Evolutionary conservation across 2,329 filamentous ascomycete species (phyloP).

Genomic region (Neoascochyta sp.): DNA sequence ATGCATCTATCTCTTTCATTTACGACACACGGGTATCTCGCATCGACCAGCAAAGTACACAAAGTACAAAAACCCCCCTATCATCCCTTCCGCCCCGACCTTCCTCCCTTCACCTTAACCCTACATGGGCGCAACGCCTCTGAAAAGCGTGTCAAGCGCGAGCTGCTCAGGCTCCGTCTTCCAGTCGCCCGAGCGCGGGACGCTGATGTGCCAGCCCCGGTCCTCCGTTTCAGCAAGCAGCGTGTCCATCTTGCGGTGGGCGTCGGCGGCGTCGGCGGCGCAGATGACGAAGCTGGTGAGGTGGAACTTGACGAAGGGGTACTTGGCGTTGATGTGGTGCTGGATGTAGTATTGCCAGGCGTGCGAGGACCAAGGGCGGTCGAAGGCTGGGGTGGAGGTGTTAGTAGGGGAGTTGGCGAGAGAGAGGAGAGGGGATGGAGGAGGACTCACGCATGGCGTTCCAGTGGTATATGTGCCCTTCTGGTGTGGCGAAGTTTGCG

Average conservation of each 20-base stretch:
- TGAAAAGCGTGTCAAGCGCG: conserved; percentile 17
- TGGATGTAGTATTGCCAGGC: conserved; percentile 33
- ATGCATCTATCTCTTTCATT: too few relatives aligned
- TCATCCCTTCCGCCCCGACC: too few relatives aligned
- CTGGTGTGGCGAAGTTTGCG: conserved; percentile 24
- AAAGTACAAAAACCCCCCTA: too few relatives aligned
- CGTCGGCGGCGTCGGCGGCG: conserved; percentile 13
- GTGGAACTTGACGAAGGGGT: conserved; percentile 26
- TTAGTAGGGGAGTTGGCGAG: background rate
- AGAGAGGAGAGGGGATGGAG: background rate
- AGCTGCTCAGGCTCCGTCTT: conserved; percentile 13
- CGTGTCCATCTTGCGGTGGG: conserved; percentile 9
- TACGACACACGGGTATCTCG: too few relatives aligned
- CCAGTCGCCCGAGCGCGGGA: conserved; percentile 19
- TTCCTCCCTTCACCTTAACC: too few relatives aligned
- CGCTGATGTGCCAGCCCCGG: conserved; percentile 17
- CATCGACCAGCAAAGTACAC: too few relatives aligned
- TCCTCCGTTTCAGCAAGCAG: conserved; percentile 23
- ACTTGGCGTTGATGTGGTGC: conserved; percentile 27
- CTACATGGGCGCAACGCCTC: too few relatives aligned
- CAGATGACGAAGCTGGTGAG: conserved; percentile 29
- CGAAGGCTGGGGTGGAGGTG: conserved; percentile 22
- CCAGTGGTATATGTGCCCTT: conserved; percentile 31
- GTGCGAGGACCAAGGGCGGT: conserved; percentile 23
- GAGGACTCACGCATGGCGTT: conserved; percentile 25